These are phyloP conservation scores for Aspergillus melleus DNA, from an alignment of 2,329 filamentous ascomycete genomes.

Conservation along the genomic window DNA sequence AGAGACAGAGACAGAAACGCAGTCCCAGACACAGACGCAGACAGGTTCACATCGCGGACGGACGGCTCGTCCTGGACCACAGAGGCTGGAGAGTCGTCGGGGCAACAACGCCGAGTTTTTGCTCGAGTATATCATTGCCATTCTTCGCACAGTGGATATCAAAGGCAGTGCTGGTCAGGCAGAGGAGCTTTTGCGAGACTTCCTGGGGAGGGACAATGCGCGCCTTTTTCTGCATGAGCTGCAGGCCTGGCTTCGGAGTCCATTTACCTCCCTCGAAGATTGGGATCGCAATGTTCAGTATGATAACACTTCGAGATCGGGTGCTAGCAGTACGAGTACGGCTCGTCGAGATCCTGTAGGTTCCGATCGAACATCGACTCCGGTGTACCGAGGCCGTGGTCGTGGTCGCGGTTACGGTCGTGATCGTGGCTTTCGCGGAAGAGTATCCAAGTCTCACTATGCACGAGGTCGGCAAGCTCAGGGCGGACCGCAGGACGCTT, in stretches of 20 bases:
- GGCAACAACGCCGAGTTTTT: conserved; percentile 78
- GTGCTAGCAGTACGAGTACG: background rate
- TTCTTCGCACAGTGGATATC: conserved; percentile 79
- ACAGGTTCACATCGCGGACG: background rate
- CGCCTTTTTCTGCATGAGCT: conserved; percentile 82
- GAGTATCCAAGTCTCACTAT: conserved; percentile 27
- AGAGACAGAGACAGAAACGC: conserved; percentile 17
- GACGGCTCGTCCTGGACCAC: conserved; percentile 28
- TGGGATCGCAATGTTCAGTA: conserved; percentile 87
- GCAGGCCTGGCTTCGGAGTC: conserved; percentile 78
- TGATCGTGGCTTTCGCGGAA: conserved; percentile 19
- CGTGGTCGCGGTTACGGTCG: conserved; percentile 7
- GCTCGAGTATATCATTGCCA: conserved; percentile 80
- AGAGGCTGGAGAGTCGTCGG: conserved; percentile 44
- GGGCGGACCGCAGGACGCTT: conserved; percentile 16
- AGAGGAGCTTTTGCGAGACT: conserved; percentile 75
- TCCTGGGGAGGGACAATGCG: conserved; percentile 72
- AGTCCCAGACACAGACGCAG: no score
- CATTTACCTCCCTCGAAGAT: conserved; percentile 66
- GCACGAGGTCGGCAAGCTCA: conserved; percentile 10
- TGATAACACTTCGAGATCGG: conserved; percentile 23
- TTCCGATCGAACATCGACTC: conserved; percentile 24
- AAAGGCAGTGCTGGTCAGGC: conserved; percentile 77
- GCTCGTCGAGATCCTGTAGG: conserved; percentile 1
- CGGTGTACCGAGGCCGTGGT: conserved; percentile 18